phyloP scores from a whole-genome alignment of 768 basidiomycete genomes.

The Termitomyces sp. region DNA sequence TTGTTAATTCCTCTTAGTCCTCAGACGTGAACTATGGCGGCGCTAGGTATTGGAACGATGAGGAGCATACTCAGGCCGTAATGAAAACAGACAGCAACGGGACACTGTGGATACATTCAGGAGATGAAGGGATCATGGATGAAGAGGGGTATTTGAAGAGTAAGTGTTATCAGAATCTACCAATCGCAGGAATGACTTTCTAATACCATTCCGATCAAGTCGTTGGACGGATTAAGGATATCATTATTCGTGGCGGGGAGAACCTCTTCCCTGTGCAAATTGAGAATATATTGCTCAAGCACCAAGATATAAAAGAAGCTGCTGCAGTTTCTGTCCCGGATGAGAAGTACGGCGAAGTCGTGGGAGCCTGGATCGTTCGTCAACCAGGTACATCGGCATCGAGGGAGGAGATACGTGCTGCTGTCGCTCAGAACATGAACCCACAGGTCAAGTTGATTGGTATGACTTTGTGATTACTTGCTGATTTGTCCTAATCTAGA shows the following conservation, averaged over 20 bases:
- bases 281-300: slow-evolving; percentile 63
- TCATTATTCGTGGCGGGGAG: slow-evolving; percentile 87
- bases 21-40: not conserved
- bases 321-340: slow-evolving; percentile 74
- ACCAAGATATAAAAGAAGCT: slow-evolving; percentile 61
- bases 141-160: slow-evolving; percentile 75
- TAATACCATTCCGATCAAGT: slow-evolving; percentile 36
- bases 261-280: slow-evolving; percentile 86
- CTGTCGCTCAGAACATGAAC: slow-evolving; percentile 63
- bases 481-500: slow-evolving; percentile 35
- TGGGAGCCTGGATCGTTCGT: slow-evolving; percentile 74
- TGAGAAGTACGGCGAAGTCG: slow-evolving; percentile 66
- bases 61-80: slow-evolving; percentile 57
- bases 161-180: slow-evolving; percentile 27
- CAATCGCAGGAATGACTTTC: not conserved
- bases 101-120: slow-evolving; percentile 78
- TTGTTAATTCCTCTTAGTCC: not conserved
- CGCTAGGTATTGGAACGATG: slow-evolving; percentile 71
- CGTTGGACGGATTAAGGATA: slow-evolving; percentile 80
- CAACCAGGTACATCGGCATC: slow-evolving; percentile 37
- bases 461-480: not conserved
- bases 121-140: slow-evolving; percentile 79
- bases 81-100: slow-evolving; percentile 55
- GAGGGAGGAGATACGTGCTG: slow-evolving; percentile 47
- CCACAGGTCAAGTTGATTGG: slow-evolving; percentile 55